Evolutionary conservation across 148 eudicot genomes (phyloP), one percentile per base, ranked within the genome.

Genomic region (Camellia granthamiana): DNA sequence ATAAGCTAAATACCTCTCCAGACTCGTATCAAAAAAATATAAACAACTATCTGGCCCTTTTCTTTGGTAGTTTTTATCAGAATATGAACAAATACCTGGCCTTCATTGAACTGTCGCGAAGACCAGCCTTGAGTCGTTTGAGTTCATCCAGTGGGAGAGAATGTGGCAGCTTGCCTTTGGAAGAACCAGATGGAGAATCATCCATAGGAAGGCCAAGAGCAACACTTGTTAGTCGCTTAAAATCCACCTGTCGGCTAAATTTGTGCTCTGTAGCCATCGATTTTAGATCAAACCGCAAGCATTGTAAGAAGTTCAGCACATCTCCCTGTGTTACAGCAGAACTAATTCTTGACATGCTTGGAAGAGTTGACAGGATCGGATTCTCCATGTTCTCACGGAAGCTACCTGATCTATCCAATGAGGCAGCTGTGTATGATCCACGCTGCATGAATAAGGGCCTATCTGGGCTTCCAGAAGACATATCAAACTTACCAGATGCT

Each of bases 331-430:
- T 74, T 69, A 86, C 86, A 55, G 88, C 41, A 19, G 89, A 81
- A 82, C 81, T 88, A 83, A 88, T 88, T 81, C 95, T 91, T 76
- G 90, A 83, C 89, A 84, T 88, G 88, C 86, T 90, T 59, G 92
- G 88, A 82, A 90, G 84, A 52, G 91, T 78, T 61, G 95, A 88
- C 64, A 87, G 79, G 72, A 81, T 86, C 58, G 89, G 88, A 83
- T 78, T 90, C 71, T 90, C 95, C 90, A 84, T 80, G 83, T 82
- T 89, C 62, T 88, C 95, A 51, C 89, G 89, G 44, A 90, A 92
- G 83, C 90, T 90, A 73, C 85, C 85, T 38, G 95, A 86, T 86
- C 92, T 88, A 73, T 88, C 95, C 87, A 88, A 76, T 69, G 87
- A 80, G 61, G 88, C 80, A 68, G 83, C 83, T 18, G 84, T 64